Evolutionary conservation across 225 moss, liverwort and hornwort species (phyloP), one percentile per base, ranked within the genome.

Genomic region (Marchantia paleacea): DNA sequence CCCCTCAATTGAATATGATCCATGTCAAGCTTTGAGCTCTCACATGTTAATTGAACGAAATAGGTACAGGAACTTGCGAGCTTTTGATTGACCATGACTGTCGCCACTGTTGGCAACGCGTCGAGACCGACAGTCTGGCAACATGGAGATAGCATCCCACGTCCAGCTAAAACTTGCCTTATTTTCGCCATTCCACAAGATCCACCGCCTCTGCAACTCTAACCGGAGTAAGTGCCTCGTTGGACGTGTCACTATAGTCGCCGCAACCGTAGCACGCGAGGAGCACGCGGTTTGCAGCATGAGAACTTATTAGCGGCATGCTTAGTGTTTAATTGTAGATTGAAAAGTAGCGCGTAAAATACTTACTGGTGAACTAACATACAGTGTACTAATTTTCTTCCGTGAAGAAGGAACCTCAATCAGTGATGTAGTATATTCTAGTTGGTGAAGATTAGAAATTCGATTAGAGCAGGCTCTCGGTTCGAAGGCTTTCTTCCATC

Each of bases 91-190:
- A 62, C 6, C 6, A 68, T 68, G 30, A 15, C 30, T 6, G 11
- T 68, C 4, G 68, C 68, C 9, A 62, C 62, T 68, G 16, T 68
- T 68, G 13, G 68, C 68, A 12, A 68, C 68, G 68, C 68, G 31
- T 26, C 68, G 11, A 30, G 68, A 24, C 62, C 25, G 68, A 29
- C 68, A 68, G 68, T 68, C 68, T 68, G 68, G 68, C 68, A 68
- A 68, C 68, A 67, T 68, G 68, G n/a, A 31, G 31, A 31, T 25
- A 68, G 68, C 31, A 68, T 68, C 28, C 68, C 68, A 68, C 68
- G 68, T 68, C 31, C 31, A 14, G 68, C 28, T 62, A 62, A 68
- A 68, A 31, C 28, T 10, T 31, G 68, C 68, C 68, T 31, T 28
- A 68, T 8, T 68, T 68, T 68, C 68, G 68, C 68, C 68, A 68